Evolutionary conservation across 2,329 filamentous ascomycete species (phyloP), one percentile per base, ranked within the genome.

Genomic region (Fusarium caatingaense): DNA sequence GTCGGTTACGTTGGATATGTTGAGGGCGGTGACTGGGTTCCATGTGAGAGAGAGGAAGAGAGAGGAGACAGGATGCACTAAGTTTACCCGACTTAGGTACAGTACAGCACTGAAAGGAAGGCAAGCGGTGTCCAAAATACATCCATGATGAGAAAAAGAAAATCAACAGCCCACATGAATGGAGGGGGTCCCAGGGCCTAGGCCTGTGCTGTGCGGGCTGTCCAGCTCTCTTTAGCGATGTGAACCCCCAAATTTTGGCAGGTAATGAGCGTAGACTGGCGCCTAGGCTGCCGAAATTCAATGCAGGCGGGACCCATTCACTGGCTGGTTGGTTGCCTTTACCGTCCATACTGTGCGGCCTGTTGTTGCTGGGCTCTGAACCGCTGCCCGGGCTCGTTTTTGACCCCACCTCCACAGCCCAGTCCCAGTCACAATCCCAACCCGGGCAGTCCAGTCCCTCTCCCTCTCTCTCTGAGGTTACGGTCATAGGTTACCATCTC

Each of bases 351-450:
- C 50, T 45, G 50, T 44, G 50, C n/a, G 64, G 68, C 71, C 71
- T 74, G 70, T 72, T 30, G 25, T 37, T 51, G 32, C 34, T 53
- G 49, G 49, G 49, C 49, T 53, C 34, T 53, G 34, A 53, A 51
- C 59, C 23, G 37, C 30, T 60, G 55, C 51, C 55, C 55, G 47
- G 55, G 47, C 55, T 57, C n/a, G 34, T n/a, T 37, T 37, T n/a
- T 37, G 69, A 72, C 65, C 72, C 72, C 54, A 72, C 72, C 72
- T 74, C 72, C 72, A 71, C 72, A 60, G 40, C 64, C 49, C 49
- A 53, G 32, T 51, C 49, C 49, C 56, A 66, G 64, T 50, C 48
- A 37, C 34, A 66, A 60, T 50, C 49, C 56, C 60, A 55, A 47
- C 41, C 57, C 13, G 7, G 28, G 12, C 54, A 66, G 64, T 50